Conservation (phyloP, 73 alveolate species). For the Paramecium primaurelia region DNA sequence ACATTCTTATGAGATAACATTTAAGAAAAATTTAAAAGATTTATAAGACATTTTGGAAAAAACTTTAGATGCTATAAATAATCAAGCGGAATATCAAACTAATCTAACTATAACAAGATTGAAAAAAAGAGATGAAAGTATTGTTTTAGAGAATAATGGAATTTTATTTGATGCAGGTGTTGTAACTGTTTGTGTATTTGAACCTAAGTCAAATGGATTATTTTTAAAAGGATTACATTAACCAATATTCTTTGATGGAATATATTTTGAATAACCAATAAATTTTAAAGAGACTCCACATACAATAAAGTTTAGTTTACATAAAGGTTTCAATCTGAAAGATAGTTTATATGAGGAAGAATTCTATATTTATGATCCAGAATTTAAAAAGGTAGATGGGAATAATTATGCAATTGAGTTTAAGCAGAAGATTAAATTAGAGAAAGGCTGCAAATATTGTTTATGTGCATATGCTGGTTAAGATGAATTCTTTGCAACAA, state of each 20-base stretch:
- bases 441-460: neutral
- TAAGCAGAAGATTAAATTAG: neutral
- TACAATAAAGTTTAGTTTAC: neutral
- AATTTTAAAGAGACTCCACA: neutral
- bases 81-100: neutral
- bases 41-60: neutral
- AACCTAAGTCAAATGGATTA: neutral
- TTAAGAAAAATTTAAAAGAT: neutral
- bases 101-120: neutral
- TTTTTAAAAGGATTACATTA: neutral
- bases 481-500: neutral
- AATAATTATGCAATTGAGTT: neutral
- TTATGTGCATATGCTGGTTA: neutral
- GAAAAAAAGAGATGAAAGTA: neutral
- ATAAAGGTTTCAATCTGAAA: neutral
- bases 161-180: neutral
- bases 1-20: neutral
- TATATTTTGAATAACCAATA: neutral
- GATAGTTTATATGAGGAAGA: neutral
- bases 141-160: neutral
- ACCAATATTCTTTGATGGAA: neutral
- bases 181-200: neutral
- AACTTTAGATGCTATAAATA: neutral
- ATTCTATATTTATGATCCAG: neutral
- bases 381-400: neutral